Evolutionary conservation across 805 yeast genomes (phyloP).

Genomic region (Candida golubevii): DNA sequence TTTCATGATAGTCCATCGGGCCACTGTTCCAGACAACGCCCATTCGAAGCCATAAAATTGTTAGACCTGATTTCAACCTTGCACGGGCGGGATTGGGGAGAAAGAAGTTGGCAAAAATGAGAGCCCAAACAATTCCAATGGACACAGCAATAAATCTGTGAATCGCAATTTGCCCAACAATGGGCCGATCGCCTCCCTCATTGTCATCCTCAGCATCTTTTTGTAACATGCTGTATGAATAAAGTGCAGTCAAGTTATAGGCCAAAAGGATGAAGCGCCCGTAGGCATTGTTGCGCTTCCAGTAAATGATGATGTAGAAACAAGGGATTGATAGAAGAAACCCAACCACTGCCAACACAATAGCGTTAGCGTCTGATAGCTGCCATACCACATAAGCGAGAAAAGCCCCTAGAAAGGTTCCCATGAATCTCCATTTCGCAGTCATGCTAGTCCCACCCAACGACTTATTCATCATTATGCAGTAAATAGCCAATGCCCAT

Average conservation of each 20-base stretch:
- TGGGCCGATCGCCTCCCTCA: constrained; percentile 68
- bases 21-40: constrained; percentile 80
- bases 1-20: constrained; percentile 48
- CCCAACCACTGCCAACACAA: constrained; percentile 48
- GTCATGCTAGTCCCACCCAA: constrained; percentile 83
- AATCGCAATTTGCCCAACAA: constrained; percentile 68
- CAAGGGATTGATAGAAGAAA: constrained; percentile 45
- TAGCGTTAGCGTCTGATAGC: constrained; percentile 50
- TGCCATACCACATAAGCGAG: constrained; percentile 60
- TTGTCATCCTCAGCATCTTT: constrained; percentile 54
- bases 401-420: constrained; percentile 69
- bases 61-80: constrained; percentile 58
- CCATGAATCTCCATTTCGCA: constrained; percentile 65
- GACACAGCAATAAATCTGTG: constrained; percentile 73
- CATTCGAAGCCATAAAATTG: constrained; percentile 71
- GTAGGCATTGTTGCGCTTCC: constrained; percentile 61
- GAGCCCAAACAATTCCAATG: constrained; percentile 73
- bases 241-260: constrained; percentile 73
- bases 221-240: constrained; percentile 63
- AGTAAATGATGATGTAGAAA: constrained; percentile 56
- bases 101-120: constrained; percentile 58
- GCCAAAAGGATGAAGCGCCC: constrained; percentile 71
- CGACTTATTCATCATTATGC: constrained; percentile 80
- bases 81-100: constrained; percentile 75
- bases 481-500: constrained; percentile 80